These are phyloP conservation scores for Alloascoidea hylecoeti DNA, from an alignment of 805 yeast species.

Conservation along the genomic window DNA sequence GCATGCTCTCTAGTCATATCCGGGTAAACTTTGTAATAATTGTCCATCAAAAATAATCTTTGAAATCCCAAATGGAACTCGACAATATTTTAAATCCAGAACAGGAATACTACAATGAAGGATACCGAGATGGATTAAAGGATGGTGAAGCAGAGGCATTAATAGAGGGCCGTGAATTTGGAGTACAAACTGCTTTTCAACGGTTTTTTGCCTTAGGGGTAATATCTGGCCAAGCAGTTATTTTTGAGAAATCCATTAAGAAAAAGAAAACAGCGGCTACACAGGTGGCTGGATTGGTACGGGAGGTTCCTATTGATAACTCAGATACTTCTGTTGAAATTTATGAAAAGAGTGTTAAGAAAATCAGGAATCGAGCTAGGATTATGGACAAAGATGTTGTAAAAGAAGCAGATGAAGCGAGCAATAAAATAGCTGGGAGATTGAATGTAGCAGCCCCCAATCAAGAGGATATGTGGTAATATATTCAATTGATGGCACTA, in stretches of 20 bases:
- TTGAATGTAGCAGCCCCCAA: neutral
- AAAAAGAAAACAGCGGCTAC: constrained; percentile 8
- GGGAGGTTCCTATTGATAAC: constrained; percentile 24
- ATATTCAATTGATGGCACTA: no score
- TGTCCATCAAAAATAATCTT: no score
- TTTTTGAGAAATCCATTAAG: constrained; percentile 13
- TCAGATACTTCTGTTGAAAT: constrained; percentile 40
- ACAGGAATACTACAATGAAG: constrained; percentile 36
- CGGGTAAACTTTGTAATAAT: no score
- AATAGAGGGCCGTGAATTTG: constrained; percentile 73
- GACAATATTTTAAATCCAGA: constrained; percentile 9
- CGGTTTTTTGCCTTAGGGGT: constrained; percentile 51
- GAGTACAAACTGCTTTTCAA: constrained; percentile 30
- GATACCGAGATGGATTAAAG: constrained; percentile 55
- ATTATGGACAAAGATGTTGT: neutral
- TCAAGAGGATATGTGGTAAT: neutral
- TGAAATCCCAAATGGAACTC: no score
- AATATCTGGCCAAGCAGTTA: constrained; percentile 32
- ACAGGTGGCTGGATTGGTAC: constrained; percentile 17
- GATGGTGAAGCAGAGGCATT: constrained; percentile 46
- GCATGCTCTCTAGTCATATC: no score
- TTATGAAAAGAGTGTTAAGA: constrained; percentile 34
- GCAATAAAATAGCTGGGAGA: neutral
- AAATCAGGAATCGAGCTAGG: constrained; percentile 10
- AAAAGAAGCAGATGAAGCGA: neutral